These are phyloP conservation scores for Penicillium sp. DNA, from an alignment of 2,329 filamentous ascomycete species.

Conservation along the genomic window DNA sequence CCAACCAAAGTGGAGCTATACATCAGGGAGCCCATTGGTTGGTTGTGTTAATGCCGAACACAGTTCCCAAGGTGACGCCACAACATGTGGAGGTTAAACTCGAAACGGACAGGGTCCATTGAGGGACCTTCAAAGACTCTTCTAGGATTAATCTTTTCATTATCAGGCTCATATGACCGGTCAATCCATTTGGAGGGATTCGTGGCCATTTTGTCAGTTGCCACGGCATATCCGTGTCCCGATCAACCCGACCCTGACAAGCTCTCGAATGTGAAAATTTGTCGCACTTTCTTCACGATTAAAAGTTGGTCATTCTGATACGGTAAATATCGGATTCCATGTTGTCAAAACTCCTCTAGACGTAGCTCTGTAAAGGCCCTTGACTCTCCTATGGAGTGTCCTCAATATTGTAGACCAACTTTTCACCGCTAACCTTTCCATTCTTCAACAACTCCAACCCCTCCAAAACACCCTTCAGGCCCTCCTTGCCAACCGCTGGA, in stretches of 20 bases:
- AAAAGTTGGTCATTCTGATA: no score
- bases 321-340: no score
- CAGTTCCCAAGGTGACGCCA: neutral
- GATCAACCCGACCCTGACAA: no score
- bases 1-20: neutral
- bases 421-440: constrained; percentile 49
- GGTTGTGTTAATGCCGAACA: neutral
- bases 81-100: constrained; percentile 11
- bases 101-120: neutral
- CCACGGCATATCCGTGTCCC: neutral
- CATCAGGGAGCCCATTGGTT: neutral
- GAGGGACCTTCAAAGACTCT: neutral
- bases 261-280: no score
- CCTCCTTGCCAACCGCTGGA: constrained; percentile 40
- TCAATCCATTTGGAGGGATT: no score
- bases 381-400: constrained; percentile 12
- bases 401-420: constrained; percentile 48
- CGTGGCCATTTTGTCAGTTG: neutral
- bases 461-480: constrained; percentile 47
- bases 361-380: no score
- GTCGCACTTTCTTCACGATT: no score
- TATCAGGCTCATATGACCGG: neutral
- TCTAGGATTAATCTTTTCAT: neutral
- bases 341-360: no score
- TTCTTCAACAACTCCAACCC: constrained; percentile 47